Evolutionary conservation across 2,329 filamentous ascomycete species (phyloP).

Genomic region (Phyllosticta citriasiana): DNA sequence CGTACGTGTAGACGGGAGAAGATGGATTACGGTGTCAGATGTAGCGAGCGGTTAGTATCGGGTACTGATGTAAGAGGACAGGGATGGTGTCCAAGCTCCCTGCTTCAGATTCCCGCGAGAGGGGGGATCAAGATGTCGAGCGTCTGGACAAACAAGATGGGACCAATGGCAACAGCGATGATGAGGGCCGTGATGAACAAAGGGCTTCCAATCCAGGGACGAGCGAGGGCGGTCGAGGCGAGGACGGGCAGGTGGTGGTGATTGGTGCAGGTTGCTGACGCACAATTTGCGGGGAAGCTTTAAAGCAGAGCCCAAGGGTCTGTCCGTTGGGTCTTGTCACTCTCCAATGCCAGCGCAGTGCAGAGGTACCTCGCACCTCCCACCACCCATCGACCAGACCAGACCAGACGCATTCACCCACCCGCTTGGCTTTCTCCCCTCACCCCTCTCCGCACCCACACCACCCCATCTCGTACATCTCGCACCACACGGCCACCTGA

Average conservation of each 20-base stretch:
- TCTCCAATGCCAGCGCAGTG: background rate
- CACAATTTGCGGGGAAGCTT: constrained; percentile 6
- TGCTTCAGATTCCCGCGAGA: background rate
- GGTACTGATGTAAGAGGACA: background rate
- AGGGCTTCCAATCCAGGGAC: background rate
- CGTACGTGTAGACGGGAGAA: background rate
- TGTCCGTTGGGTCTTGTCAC: background rate
- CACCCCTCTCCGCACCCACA: constrained; percentile 5
- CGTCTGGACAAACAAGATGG: background rate
- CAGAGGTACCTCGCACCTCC: background rate
- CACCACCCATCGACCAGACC: background rate
- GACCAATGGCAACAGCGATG: background rate
- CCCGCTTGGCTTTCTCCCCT: background rate
- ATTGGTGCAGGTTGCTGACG: constrained; percentile 3
- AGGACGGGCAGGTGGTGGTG: background rate
- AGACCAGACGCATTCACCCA: constrained; percentile 7
- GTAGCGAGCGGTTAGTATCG: background rate
- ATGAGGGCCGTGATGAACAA: background rate
- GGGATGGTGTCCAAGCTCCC: background rate
- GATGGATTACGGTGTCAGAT: background rate
- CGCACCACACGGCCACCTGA: constrained; percentile 5
- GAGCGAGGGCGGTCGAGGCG: background rate
- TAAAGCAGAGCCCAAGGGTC: background rate
- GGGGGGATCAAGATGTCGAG: no score
- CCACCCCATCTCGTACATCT: background rate